A percentile compares a stretch with the other conserved stretches of the same genome.
Conservation (phyloP, 257 asterid species). For the Nicotiana knightiana region DNA sequence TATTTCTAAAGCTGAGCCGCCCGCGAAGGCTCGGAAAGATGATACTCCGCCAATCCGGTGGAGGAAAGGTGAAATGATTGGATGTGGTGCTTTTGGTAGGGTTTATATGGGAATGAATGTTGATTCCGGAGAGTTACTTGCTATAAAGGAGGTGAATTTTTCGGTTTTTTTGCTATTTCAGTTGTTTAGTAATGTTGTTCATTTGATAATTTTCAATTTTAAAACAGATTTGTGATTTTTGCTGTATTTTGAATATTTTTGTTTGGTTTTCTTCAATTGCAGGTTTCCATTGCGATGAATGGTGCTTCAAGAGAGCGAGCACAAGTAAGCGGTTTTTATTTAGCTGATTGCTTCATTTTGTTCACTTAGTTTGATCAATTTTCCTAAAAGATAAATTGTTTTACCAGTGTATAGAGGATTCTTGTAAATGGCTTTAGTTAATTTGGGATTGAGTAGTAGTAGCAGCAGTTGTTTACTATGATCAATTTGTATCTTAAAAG, state of each 20-base stretch:
- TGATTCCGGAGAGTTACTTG: constrained; percentile 92
- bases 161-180: background rate
- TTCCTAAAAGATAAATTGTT: background rate
- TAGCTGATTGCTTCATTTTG: constrained; percentile 10
- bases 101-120: constrained; percentile 98
- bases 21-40: constrained; percentile 28
- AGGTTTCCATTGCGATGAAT: constrained; percentile 71
- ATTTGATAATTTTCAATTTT: background rate
- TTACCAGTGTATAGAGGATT: background rate
- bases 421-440: background rate
- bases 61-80: constrained; percentile 94
- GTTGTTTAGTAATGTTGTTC: background rate
- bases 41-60: constrained; percentile 71
- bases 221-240: background rate
- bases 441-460: background rate
- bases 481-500: background rate
- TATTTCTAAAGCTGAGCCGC: constrained; percentile 25
- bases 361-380: background rate
- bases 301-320: constrained; percentile 61
- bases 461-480: background rate
- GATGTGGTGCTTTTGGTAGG: constrained; percentile 97
- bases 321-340: constrained; percentile 40
- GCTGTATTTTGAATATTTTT: constrained; percentile 5
- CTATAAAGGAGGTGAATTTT: constrained; percentile 73
- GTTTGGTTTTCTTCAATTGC: constrained; percentile 16